These are phyloP conservation scores for Carex pumila DNA, from an alignment of 176 grass and related monocot genomes.

Conservation along the genomic window DNA sequence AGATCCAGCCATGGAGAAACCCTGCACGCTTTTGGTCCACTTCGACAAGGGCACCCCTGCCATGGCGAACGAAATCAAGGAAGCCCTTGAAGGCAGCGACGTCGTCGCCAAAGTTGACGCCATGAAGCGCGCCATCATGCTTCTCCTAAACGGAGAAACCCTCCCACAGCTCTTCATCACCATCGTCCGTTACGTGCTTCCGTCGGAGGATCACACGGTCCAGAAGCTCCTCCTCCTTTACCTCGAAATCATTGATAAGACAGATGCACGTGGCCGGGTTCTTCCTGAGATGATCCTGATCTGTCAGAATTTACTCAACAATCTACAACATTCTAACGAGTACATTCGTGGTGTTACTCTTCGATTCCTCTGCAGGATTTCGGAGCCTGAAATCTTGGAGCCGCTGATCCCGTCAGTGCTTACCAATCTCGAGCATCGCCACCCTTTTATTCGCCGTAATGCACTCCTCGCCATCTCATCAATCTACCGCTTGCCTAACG, in stretches of 20 bases:
- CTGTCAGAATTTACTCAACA: slow-evolving; percentile 87
- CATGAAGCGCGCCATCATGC: slow-evolving; percentile 66
- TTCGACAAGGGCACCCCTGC: slow-evolving; percentile 66
- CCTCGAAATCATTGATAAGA: slow-evolving; percentile 72
- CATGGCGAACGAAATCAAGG: slow-evolving; percentile 76
- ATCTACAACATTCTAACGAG: slow-evolving; percentile 74
- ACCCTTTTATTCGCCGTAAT: slow-evolving; percentile 70
- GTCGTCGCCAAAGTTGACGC: slow-evolving; percentile 49
- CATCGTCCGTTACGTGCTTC: slow-evolving; percentile 70
- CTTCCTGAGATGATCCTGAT: slow-evolving; percentile 96
- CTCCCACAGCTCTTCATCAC: slow-evolving; percentile 74
- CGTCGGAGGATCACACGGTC: slow-evolving; percentile 66
- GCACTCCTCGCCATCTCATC: slow-evolving; percentile 49
- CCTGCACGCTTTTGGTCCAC: slow-evolving; percentile 59
- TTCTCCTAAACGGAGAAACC: slow-evolving; percentile 61
- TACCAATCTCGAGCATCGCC: slow-evolving; percentile 67
- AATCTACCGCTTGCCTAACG: slow-evolving; percentile 54
- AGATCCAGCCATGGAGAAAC: slow-evolving; percentile 37
- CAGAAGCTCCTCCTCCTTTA: slow-evolving; percentile 75
- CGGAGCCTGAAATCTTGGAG: slow-evolving; percentile 70
- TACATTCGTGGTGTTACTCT: slow-evolving; percentile 71
- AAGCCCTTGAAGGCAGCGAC: slow-evolving; percentile 56
- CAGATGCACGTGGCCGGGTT: slow-evolving; percentile 34
- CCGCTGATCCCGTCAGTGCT: slow-evolving; percentile 72
- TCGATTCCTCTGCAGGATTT: slow-evolving; percentile 60